Evolutionary conservation across 441 rosid genomes (phyloP), one percentile per base, ranked within the genome.

Genomic region (Dalechampia spathulata): DNA sequence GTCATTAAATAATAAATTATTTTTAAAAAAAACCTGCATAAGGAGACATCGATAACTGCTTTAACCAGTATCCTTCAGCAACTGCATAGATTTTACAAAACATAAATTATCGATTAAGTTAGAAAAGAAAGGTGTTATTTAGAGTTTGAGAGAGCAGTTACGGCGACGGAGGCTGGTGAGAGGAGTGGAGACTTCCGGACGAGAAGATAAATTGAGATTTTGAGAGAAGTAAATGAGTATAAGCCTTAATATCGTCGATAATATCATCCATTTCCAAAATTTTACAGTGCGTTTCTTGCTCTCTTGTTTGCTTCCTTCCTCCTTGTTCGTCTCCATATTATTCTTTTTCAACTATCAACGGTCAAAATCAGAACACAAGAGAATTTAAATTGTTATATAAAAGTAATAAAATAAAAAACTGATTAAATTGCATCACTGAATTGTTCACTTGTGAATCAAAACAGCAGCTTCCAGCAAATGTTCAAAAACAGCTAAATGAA

Each of bases 131-230:
- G 34, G 34, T 3, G 34, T 3, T 8, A 30, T 30, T 4, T 8
- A 8, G 34, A 30, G 34, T 10, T 3, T 3, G 27, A 26, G 30
- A 28, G 13, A 36, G 50, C 13, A 21, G 1, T 40, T 85, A 93
- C 99, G 74, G 82, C 99, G 99, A 57, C 95, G 97, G 52, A 93
- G 69, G 81, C 96, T 85, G 78, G 92, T 85, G 76, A 93, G 86
- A 57, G 99, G 99, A 19, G 97, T 90, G 60, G 97, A 81, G 81
- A 90, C 83, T 75, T 93, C 99, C 12, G 97, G 97, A 30, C 99
- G 95, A 19, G 94, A 81, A 54, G 88, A 75, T 39, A 92, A 73
- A 50, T 82, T 78, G 69, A 92, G 90, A 61, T 79, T 80, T 57
- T 70, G 61, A 7, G 84, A 77, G 72, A 82, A 82, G 58, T 75